A percentile compares a stretch with the other conserved stretches of the same genome.
Conservation (phyloP, 495 filamentous ascomycete species). For the Cairneyella variabilis region DNA sequence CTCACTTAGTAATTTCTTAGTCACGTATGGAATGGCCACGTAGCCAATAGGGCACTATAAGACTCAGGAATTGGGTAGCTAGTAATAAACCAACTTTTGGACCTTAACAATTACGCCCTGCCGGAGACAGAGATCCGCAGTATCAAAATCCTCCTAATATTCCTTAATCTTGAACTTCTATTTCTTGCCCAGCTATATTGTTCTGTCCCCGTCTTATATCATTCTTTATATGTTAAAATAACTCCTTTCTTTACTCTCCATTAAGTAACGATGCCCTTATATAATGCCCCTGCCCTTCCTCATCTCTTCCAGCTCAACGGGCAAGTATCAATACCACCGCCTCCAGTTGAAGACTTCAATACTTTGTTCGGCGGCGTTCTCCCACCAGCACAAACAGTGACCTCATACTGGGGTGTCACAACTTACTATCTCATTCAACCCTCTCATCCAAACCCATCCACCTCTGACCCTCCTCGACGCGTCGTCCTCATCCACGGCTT, state of each 20-base stretch:
- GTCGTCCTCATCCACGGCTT: slow-evolving; percentile 28
- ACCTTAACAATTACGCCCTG: no score
- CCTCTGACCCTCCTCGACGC: slow-evolving; percentile 2
- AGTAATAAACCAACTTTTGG: no score
- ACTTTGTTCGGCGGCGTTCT: slow-evolving; percentile 34
- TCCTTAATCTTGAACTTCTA: no score
- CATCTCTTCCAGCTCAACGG: slow-evolving; percentile 1
- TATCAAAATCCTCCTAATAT: no score
- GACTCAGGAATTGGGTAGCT: no score
- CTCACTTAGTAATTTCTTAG: no score
- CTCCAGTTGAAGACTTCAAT: slow-evolving; percentile 34
- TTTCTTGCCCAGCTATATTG: no score
- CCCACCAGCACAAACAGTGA: slow-evolving; percentile 33
- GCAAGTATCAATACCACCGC: slow-evolving; percentile 29
- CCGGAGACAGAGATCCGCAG: no score
- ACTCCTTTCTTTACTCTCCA: slow-evolving; percentile 1
- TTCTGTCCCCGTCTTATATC: no score
- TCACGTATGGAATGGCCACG: no score
- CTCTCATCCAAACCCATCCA: neutral
- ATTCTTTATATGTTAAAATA: no score
- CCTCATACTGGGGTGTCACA: slow-evolving; percentile 29
- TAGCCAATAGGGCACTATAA: no score
- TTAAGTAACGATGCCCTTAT: neutral
- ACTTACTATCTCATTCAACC: slow-evolving; percentile 35
- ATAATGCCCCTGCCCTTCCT: slow-evolving; percentile 6